Evolutionary conservation across 1,284 basidiomycete species (phyloP), one percentile per base, ranked within the genome.

Genomic region (Microbotryum silenes-acaulis): DNA sequence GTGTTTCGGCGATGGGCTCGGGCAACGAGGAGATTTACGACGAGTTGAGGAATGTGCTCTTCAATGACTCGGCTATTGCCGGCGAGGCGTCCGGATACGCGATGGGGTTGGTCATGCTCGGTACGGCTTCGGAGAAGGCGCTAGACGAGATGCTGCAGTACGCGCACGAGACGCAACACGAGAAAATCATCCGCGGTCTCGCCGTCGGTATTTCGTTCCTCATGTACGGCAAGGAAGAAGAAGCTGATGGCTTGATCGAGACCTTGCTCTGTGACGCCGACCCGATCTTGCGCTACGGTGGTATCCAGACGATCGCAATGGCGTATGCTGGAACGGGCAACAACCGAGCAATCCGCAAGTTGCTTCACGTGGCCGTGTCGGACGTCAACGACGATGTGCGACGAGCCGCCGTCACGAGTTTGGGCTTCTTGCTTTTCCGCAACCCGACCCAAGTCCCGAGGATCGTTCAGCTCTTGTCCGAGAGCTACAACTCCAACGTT

Each of bases 401-500:
- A 67, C 82, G 92, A 65, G 92, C 93, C 10, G 93, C 92, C 37
- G 92, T 97, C 52, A 96, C 91, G 5, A 86, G 89, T 10, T 82
- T 97, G 46, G 91, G 93, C 1, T 97, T 97, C 79, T 79, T 97
- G 59, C 81, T 97, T 37, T 97, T 93, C 83, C 91, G 94, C 78
- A 94, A 90, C 74, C 91, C 93, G 23, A 82, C 83, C 4, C 90
- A 94, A 77, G 91, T 97, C 1, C 93, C 93, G 20, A 81, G 93
- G 58, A 89, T 97, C 59, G 92, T 97, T 5, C 92, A 97, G 75
- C 82, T 97, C 18, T 79, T 97, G 59, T 91, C 89, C 68, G 93
- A 97, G 79, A 94, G 91, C 73, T 97, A 97, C 77, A 97, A 97
- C 74, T 92, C 93, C n/a, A 91, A 96, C 73, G 92, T 97, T 31